These are phyloP conservation scores for Amesomyces nigricolor DNA, from an alignment of 2,329 filamentous ascomycete species.

Conservation along the genomic window DNA sequence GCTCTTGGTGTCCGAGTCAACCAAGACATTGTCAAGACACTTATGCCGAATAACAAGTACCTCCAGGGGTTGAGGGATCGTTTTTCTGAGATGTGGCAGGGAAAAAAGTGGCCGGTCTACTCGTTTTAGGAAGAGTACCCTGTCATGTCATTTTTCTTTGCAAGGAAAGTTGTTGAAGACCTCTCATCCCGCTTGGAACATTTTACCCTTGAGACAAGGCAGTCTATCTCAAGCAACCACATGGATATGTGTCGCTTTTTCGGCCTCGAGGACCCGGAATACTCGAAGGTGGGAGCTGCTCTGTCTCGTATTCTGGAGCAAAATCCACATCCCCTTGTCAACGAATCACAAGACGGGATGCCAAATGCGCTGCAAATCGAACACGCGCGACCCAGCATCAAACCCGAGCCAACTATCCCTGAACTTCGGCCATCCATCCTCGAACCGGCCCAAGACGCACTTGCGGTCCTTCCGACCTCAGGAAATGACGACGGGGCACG, in stretches of 20 bases:
- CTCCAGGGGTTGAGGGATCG: conserved; percentile 28
- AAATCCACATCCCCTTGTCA: not conserved
- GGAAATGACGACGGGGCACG: too few relatives aligned
- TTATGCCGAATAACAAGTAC: conserved; percentile 31
- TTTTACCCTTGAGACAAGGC: conserved; percentile 28
- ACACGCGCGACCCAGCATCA: too few relatives aligned
- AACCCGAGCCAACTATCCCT: too few relatives aligned
- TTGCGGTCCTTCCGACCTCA: too few relatives aligned
- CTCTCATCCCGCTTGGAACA: conserved; percentile 31
- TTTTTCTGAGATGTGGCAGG: conserved; percentile 27
- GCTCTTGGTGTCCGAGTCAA: conserved; percentile 28
- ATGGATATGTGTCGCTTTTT: conserved; percentile 34
- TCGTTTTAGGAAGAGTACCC: conserved; percentile 32
- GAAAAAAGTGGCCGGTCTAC: conserved; percentile 30
- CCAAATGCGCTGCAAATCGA: too few relatives aligned
- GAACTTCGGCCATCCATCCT: too few relatives aligned
- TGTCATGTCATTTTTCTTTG: conserved; percentile 3
- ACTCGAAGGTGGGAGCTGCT: conserved; percentile 28
- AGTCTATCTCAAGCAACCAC: conserved; percentile 32
- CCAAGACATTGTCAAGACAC: conserved; percentile 29
- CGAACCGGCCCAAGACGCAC: too few relatives aligned
- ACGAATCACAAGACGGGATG: too few relatives aligned
- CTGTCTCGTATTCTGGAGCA: conserved; percentile 22
- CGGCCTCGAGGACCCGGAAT: conserved; percentile 28
- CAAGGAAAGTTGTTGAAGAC: conserved; percentile 32